phyloP scores from a whole-genome alignment of 768 basidiomycete species.

The Boletus pseudopeckii region DNA sequence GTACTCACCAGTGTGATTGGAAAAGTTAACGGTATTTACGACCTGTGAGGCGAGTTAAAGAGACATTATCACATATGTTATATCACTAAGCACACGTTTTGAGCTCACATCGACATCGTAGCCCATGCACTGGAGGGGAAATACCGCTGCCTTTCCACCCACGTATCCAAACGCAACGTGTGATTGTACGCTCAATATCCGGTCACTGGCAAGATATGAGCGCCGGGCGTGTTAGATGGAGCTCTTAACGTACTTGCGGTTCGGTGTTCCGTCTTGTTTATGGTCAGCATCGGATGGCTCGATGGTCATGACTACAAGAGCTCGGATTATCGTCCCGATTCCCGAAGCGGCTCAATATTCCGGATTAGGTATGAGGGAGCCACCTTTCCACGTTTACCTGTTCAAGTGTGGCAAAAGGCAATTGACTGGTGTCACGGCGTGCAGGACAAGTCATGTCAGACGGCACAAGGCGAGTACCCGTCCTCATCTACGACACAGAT shows the following conservation, averaged over 20 bases:
- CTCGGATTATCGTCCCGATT: not conserved
- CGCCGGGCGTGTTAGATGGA: not conserved
- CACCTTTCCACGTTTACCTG: constrained; percentile 2
- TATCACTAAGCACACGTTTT: not conserved
- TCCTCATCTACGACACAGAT: not conserved
- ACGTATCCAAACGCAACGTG: constrained; percentile 95
- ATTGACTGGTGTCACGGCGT: not conserved
- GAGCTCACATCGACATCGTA: constrained; percentile 89
- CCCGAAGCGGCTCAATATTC: not conserved
- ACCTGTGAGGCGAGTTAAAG: constrained; percentile 47
- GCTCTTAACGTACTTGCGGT: constrained; percentile 7
- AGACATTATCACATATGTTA: not conserved
- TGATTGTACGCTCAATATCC: constrained; percentile 87
- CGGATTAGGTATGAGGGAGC: not conserved
- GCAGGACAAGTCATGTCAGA: constrained; percentile 43
- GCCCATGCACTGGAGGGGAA: constrained; percentile 80
- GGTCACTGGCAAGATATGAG: constrained; percentile 32
- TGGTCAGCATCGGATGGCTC: not conserved
- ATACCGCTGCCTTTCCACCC: constrained; percentile 77
- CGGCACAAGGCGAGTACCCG: constrained; percentile 50
- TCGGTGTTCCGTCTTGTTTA: not conserved
- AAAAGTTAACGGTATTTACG: constrained; percentile 91
- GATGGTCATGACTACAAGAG: constrained; percentile 2
- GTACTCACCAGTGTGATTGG: constrained; percentile 81
- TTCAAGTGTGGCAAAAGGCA: not conserved